Evolutionary conservation across 371 early-diverging fungal species (phyloP).

Genomic region (Dinochytrium kinnereticum): DNA sequence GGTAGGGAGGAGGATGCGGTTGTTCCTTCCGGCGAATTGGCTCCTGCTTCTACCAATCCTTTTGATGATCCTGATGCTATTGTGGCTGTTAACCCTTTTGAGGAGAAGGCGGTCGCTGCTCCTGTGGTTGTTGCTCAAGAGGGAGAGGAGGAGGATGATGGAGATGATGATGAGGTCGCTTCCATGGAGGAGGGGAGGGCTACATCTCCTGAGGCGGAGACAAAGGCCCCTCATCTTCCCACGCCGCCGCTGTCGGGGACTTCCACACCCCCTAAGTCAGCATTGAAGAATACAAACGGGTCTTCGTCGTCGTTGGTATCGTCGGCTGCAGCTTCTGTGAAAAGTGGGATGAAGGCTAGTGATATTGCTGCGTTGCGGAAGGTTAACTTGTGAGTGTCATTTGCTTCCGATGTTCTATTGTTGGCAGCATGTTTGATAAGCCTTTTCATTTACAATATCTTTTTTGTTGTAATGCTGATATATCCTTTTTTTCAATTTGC

Average conservation of each 20-base stretch:
- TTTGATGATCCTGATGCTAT: neutral
- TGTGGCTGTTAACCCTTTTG: neutral
- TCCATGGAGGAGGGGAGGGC: no score
- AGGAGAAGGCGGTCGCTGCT: neutral
- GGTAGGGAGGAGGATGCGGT: no score
- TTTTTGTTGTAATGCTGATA: neutral
- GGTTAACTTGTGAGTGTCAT: neutral
- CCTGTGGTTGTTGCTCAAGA: neutral
- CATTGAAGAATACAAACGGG: neutral
- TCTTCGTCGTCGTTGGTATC: neutral
- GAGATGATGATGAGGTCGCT: no score
- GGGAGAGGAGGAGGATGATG: no score
- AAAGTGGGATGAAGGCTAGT: neutral
- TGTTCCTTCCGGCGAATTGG: no score
- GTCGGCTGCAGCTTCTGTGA: neutral
- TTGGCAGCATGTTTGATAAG: neutral
- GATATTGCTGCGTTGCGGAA: neutral
- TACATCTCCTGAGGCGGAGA: neutral
- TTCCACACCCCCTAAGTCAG: neutral
- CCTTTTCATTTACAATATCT: neutral
- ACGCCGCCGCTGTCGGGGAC: neutral
- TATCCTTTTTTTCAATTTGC: neutral
- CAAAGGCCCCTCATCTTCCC: neutral
- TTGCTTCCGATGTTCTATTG: neutral
- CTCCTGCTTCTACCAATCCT: neutral